Percentiles rank a stretch among this genome's conserved stretches.
Evolutionary conservation across 768 basidiomycete genomes (phyloP).

Genomic region (Melanogaster broomeanus): DNA sequence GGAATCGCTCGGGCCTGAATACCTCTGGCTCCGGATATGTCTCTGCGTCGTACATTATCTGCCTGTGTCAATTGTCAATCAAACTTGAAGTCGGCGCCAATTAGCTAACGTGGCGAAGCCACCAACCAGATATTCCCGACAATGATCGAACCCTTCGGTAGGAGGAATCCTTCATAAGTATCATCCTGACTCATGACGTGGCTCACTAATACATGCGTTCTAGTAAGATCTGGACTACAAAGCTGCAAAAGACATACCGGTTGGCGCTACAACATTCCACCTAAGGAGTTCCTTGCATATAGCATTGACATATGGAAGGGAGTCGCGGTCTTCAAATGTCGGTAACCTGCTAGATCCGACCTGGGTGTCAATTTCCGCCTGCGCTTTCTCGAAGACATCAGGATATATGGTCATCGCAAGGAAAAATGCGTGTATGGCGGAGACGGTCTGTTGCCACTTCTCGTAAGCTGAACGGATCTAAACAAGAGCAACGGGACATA

Average conservation of each 20-base stretch:
- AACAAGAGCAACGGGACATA: slow-evolving; percentile 23
- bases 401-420: slow-evolving; percentile 17
- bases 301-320: slow-evolving; percentile 15
- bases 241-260: neutral
- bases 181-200: slow-evolving; percentile 16
- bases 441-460: slow-evolving; percentile 14
- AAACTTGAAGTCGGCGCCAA: too few relatives aligned
- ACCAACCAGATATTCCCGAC: slow-evolving; percentile 13
- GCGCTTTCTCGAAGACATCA: slow-evolving; percentile 6
- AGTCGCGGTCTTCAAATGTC: slow-evolving; percentile 8
- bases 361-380: slow-evolving; percentile 12
- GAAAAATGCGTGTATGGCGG: slow-evolving; percentile 14
- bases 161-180: slow-evolving; percentile 17
- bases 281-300: slow-evolving; percentile 16
- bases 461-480: neutral
- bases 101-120: neutral
- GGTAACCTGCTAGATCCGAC: slow-evolving; percentile 14
- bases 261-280: slow-evolving; percentile 1
- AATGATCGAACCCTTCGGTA: slow-evolving; percentile 16
- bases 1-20: too few relatives aligned
- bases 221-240: neutral
- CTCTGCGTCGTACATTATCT: too few relatives aligned
- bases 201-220: neutral
- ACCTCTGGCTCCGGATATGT: too few relatives aligned
- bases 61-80: neutral